phyloP scores from a whole-genome alignment of 163 green algal genomes.

The Prototheca wickerhamii region DNA sequence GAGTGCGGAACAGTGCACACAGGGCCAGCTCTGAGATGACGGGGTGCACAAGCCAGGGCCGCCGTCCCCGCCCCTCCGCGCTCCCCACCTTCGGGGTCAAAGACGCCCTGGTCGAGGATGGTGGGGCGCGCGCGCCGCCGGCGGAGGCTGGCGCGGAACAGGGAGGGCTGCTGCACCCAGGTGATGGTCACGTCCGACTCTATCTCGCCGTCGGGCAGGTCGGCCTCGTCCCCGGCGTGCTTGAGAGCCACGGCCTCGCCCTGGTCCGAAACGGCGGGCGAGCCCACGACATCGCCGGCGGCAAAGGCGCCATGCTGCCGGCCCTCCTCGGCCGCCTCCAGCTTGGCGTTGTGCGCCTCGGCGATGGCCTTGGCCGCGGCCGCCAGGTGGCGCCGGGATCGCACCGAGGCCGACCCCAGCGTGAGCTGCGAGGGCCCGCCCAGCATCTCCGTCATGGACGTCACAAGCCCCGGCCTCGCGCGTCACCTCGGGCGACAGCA shows the following conservation, averaged over 20 bases:
- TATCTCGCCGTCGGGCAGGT: background rate
- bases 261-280: background rate
- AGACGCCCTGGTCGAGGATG: no score
- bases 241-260: background rate
- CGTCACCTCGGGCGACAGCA: background rate
- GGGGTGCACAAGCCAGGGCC: no score
- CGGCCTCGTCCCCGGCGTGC: background rate
- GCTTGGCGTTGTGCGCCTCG: background rate
- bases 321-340: background rate
- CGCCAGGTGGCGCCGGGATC: background rate
- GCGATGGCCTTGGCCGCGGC: slow-evolving; percentile 5
- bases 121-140: background rate
- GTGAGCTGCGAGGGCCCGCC: background rate
- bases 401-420: background rate
- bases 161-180: slow-evolving; percentile 5
- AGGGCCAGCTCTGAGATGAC: no score
- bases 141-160: background rate
- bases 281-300: background rate
- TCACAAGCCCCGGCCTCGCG: background rate
- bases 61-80: no score
- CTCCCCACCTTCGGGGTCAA: no score
- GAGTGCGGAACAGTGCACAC: no score
- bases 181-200: background rate
- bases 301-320: background rate
- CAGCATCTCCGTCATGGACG: background rate